Evolutionary conservation across 2,329 filamentous ascomycete genomes (phyloP).

Genomic region (Basipetospora chlamydospora): DNA sequence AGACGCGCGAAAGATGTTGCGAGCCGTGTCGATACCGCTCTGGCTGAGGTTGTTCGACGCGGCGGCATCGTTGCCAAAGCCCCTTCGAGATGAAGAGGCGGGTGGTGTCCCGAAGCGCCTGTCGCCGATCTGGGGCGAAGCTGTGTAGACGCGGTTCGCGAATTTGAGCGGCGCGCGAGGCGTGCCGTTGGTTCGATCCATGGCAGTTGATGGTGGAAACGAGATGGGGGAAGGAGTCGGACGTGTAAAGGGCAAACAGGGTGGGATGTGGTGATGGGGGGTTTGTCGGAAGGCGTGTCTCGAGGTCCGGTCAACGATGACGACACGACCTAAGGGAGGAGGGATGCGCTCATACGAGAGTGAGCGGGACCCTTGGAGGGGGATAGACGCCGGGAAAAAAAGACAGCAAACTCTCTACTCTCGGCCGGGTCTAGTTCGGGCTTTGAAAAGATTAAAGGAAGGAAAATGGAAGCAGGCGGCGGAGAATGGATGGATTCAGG

Average conservation of each 20-base stretch:
- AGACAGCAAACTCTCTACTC: no score
- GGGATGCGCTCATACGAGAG: neutral
- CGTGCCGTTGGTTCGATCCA: slow-evolving; percentile 15
- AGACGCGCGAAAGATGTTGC: slow-evolving; percentile 28
- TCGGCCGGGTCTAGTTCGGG: no score
- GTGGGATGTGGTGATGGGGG: no score
- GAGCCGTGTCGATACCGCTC: slow-evolving; percentile 20
- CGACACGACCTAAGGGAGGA: neutral
- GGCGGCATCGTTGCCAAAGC: slow-evolving; percentile 1
- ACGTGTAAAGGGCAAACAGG: no score
- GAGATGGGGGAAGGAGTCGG: no score
- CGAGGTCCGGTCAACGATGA: neutral
- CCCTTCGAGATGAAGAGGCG: slow-evolving; percentile 20
- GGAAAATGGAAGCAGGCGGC: neutral
- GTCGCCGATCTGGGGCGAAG: slow-evolving; percentile 10
- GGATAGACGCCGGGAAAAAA: no score
- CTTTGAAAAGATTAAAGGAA: no score
- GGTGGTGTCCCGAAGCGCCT: slow-evolving; percentile 25
- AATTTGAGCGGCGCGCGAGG: slow-evolving; percentile 27
- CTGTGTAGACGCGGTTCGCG: slow-evolving; percentile 25
- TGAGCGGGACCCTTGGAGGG: neutral
- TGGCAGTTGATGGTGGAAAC: neutral
- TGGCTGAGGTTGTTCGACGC: slow-evolving; percentile 21
- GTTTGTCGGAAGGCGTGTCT: neutral
- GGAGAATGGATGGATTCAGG: neutral